Evolutionary conservation across 2,329 filamentous ascomycete genomes (phyloP), one percentile per base, ranked within the genome.

Genomic region (Diaporthe amygdali): DNA sequence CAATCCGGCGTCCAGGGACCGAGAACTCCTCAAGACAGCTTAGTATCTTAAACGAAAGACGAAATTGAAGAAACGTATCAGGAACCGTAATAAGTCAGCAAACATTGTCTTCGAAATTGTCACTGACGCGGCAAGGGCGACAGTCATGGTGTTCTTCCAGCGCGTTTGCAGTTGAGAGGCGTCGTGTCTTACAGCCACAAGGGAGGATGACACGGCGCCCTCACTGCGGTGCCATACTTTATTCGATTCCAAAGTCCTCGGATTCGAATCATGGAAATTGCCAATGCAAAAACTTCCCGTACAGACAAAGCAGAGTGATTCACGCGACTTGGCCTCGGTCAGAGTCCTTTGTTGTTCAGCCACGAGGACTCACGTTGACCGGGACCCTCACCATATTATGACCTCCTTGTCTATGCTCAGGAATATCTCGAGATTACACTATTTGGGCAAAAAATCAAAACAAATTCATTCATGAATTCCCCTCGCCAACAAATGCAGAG

Each of bases 111-210:
- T 59, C 55, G 54, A 49, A 37, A 49, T 14, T 34, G 52, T 59
- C 52, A 68, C 32, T 41, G 32, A 27, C 22, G 30, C 41, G 30
- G 52, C 52, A 68, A 68, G 52, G 66, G 66, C 59, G 59, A 63
- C 20, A 32, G 27, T 68, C 41, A 30, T 5, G 7, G 39, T 68
- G n/a, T n/a, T n/a, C 27, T 39, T 9, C 20, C 9, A 41, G 9
- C 27, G 34, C 25, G 54, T 22, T 59, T 41, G 59, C 44, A 64
- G 15, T 69, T n/a, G 17, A 54, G 30, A 39, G 41, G 49, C 55
- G 55, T 66, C 39, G 39, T 69, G 55, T 69, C 56, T 63, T 69
- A 46, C 47, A 64, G 55, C 56, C 59, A 69, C 56, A 66, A 69
- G 68, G 55, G 68, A 69, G 34, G 39, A 32, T 25, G 46, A 41